Evolutionary conservation across 2,329 filamentous ascomycete species (phyloP).

Genomic region (Venturia effusa): DNA sequence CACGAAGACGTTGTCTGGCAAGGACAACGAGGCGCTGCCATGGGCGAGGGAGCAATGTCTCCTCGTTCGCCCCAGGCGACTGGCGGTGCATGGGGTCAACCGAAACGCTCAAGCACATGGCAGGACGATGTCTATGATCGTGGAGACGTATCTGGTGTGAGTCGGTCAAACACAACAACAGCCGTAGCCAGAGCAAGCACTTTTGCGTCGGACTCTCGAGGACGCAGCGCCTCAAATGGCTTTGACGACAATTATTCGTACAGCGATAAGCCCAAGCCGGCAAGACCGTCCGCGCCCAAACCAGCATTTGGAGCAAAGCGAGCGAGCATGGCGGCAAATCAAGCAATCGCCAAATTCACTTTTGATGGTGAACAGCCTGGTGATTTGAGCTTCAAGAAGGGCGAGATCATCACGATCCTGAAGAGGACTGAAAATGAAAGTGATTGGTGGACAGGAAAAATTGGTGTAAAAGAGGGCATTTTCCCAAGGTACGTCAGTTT

Average conservation of each 20-base stretch:
- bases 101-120: conserved; percentile 57
- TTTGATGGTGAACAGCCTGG: conserved; percentile 92
- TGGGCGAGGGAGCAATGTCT: conserved; percentile 50
- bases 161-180: conserved; percentile 24
- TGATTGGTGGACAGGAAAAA: conserved; percentile 95
- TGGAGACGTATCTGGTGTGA: conserved; percentile 26
- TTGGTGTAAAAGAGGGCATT: conserved; percentile 76
- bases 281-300: conserved; percentile 77
- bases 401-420: conserved; percentile 85
- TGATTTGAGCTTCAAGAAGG: conserved; percentile 93
- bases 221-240: conserved; percentile 25
- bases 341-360: conserved; percentile 83
- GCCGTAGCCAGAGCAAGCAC: conserved; percentile 34
- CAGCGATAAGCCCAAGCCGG: conserved; percentile 52
- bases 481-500: conserved; percentile 61
- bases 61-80: conserved; percentile 31
- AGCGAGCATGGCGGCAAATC: conserved; percentile 47
- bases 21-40: conserved; percentile 57
- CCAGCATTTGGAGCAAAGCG: conserved; percentile 54
- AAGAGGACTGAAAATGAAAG: conserved; percentile 91
- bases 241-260: conserved; percentile 42
- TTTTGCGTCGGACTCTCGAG: conserved; percentile 33
- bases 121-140: conserved; percentile 65
- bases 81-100: conserved; percentile 23
- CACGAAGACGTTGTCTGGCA: conserved; percentile 82